phyloP scores from a whole-genome alignment of 176 grass and related monocot species.

The Typha latifolia region DNA sequence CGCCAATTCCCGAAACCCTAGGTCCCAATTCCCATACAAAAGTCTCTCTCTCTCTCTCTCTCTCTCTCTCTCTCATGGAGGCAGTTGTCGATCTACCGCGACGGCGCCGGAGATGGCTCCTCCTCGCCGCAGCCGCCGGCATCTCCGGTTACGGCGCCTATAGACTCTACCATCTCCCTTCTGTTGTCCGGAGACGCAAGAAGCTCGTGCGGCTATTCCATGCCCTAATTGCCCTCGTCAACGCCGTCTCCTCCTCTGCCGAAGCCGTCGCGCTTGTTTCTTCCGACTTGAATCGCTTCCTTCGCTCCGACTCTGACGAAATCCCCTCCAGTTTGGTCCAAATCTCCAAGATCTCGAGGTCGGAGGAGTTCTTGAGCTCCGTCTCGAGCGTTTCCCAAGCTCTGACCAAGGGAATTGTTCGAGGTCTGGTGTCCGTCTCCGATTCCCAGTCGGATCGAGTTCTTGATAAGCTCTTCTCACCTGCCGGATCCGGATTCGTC shows the following conservation, averaged over 20 bases:
- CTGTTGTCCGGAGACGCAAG: constrained; percentile 14
- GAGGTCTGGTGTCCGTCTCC: constrained; percentile 18
- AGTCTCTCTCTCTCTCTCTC: not conserved
- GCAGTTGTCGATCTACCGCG: constrained; percentile 10
- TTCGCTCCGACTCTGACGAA: constrained; percentile 59
- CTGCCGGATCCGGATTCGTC: constrained; percentile 49
- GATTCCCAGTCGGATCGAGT: constrained; percentile 40
- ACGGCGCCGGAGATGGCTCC: constrained; percentile 22
- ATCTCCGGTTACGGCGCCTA: constrained; percentile 40
- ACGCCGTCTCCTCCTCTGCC: constrained; percentile 18
- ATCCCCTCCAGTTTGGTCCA: constrained; percentile 57
- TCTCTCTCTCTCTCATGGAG: constrained; percentile 16
- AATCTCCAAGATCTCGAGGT: constrained; percentile 63
- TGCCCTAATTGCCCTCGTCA: constrained; percentile 38
- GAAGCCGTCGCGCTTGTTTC: constrained; percentile 37
- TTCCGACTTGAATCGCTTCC: constrained; percentile 51
- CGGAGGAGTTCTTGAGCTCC: constrained; percentile 19
- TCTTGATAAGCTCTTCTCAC: constrained; percentile 61
- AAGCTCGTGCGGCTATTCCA: constrained; percentile 22
- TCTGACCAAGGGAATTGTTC: constrained; percentile 16
- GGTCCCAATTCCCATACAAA: not conserved
- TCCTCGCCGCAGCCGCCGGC: constrained; percentile 19
- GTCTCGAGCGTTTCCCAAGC: constrained; percentile 24
- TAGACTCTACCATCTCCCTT: constrained; percentile 29
- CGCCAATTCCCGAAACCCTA: not conserved